Evolutionary conservation across 352 stramenopile species (phyloP).

Genomic region (Blastocystis sp.): DNA sequence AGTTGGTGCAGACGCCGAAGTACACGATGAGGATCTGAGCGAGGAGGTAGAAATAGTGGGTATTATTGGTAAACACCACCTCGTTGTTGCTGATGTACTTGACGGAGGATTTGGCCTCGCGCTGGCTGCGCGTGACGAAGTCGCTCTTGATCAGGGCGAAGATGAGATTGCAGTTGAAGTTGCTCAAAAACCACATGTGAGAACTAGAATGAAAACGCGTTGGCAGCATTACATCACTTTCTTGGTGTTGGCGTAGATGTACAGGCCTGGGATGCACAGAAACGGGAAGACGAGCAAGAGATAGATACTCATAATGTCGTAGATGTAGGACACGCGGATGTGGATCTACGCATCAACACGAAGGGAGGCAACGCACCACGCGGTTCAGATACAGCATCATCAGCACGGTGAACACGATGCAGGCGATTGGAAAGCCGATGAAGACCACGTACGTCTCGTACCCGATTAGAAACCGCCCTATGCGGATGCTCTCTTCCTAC

Average conservation of each 20-base stretch:
- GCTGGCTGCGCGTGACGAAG: constrained; percentile 33
- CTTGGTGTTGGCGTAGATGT: constrained; percentile 42
- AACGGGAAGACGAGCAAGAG: constrained; percentile 27
- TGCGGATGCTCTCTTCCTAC: background rate
- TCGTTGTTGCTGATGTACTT: constrained; percentile 60
- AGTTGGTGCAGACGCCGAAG: background rate
- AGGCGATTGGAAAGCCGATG: constrained; percentile 1
- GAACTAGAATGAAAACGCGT: constrained; percentile 11
- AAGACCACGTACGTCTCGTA: constrained; percentile 54
- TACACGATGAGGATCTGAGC: constrained; percentile 30
- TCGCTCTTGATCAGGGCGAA: constrained; percentile 42
- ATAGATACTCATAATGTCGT: constrained; percentile 20
- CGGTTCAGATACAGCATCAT: constrained; percentile 57
- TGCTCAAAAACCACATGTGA: constrained; percentile 55
- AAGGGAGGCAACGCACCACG: background rate
- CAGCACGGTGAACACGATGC: constrained; percentile 36
- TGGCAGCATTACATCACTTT: constrained; percentile 1
- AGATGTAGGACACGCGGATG: constrained; percentile 20
- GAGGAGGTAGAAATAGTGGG: constrained; percentile 39
- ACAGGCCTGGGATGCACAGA: background rate
- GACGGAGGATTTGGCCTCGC: constrained; percentile 25
- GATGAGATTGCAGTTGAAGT: constrained; percentile 60
- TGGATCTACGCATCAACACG: background rate
- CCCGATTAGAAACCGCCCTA: constrained; percentile 11
- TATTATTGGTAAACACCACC: constrained; percentile 50